A percentile compares a stretch with the other conserved stretches of the same genome.
Evolutionary conservation across 192 early-diverging fungal genomes (phyloP).

Genomic region (Coemansia sp.): DNA sequence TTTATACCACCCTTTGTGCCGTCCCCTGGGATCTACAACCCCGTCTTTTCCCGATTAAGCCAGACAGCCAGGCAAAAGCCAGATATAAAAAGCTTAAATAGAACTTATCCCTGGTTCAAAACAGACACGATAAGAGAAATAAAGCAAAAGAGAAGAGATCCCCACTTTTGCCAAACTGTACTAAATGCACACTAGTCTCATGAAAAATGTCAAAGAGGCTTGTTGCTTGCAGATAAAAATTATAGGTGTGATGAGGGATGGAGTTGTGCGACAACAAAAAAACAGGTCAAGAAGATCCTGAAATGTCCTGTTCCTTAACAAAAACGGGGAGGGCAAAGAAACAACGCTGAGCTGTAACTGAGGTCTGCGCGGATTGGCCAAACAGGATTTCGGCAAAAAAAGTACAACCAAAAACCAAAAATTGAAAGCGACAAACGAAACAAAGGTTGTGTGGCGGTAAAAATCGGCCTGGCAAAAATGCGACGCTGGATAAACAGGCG

Average conservation of each 20-base stretch:
- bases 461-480: too few species aligned
- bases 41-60: conserved; percentile 1
- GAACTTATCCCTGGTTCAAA: neutral
- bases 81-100: conserved; percentile 1
- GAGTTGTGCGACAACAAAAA: conserved; percentile 1
- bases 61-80: neutral
- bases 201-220: neutral
- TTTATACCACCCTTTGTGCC: neutral
- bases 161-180: neutral
- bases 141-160: conserved; percentile 5
- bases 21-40: neutral
- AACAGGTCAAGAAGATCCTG: neutral
- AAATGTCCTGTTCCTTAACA: too few species aligned
- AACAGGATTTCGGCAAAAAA: too few species aligned
- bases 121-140: neutral
- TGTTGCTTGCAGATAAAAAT: neutral
- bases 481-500: too few species aligned
- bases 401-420: too few species aligned
- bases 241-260: neutral
- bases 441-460: too few species aligned
- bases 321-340: neutral
- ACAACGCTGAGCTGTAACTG: neutral
- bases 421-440: too few species aligned
- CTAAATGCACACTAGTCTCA: neutral
- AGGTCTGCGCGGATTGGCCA: too few species aligned